Evolutionary conservation across 2,329 filamentous ascomycete species (phyloP).

Genomic region (Trichophyton rubrum): DNA sequence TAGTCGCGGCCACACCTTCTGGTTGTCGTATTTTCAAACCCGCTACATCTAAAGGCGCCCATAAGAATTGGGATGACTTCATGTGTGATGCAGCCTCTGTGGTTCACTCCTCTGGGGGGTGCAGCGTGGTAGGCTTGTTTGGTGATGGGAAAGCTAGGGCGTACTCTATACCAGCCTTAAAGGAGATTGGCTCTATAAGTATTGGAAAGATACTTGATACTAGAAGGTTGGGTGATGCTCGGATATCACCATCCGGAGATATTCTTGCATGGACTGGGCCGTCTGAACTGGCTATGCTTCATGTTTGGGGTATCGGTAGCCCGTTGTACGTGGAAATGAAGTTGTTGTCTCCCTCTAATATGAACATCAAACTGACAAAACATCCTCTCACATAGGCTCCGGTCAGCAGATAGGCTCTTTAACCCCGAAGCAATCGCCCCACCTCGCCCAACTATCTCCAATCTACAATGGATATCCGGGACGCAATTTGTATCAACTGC

Average conservation of each 20-base stretch:
- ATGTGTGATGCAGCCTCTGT: constrained; percentile 73
- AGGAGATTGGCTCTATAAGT: constrained; percentile 60
- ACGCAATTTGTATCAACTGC: constrained; percentile 79
- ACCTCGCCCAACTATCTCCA: constrained; percentile 81
- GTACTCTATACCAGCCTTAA: constrained; percentile 76
- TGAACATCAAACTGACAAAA: background rate
- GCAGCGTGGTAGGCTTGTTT: constrained; percentile 72
- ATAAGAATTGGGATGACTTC: constrained; percentile 73
- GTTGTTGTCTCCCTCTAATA: background rate
- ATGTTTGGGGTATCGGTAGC: constrained; percentile 67
- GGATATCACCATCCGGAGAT: constrained; percentile 66
- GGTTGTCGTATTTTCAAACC: constrained; percentile 84
- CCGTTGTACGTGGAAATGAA: constrained; percentile 39
- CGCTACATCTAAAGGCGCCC: constrained; percentile 73
- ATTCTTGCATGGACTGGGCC: constrained; percentile 82
- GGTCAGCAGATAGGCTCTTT: constrained; percentile 57
- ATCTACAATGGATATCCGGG: constrained; percentile 90
- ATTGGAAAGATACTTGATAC: constrained; percentile 59
- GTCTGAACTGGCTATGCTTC: constrained; percentile 70
- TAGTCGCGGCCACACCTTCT: constrained; percentile 61
- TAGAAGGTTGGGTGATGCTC: constrained; percentile 54
- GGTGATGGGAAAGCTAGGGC: constrained; percentile 68
- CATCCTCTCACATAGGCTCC: constrained; percentile 25
- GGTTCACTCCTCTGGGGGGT: constrained; percentile 61
- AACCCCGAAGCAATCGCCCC: constrained; percentile 65